Base-by-base conservation (phyloP, 768 basidiomycete genomes). In the Trametes cubensis region DNA sequence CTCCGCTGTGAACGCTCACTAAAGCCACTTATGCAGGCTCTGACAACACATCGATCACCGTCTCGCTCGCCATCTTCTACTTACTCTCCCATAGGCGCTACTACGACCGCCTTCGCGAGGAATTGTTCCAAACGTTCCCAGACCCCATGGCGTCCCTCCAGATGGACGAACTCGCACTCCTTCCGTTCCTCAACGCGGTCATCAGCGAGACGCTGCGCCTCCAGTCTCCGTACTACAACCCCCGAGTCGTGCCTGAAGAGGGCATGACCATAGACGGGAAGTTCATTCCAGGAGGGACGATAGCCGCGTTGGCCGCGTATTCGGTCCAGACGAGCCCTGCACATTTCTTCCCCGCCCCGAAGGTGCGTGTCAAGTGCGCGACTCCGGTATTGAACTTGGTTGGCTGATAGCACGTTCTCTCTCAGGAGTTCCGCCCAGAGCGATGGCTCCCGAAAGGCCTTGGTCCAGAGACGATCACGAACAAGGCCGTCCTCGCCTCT, bases 131-230 rank as follows among this genome's bases (percentile, higher is more conserved):
- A 2, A 65, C 64, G 4, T 74, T 75, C 60, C 61, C 69, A 1
- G 58, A 72, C 38, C 64, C 58, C 6, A 44, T 50, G 10, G 58
- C 61, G 11, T 21, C 50, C 2, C 51, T 72, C 13, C 54, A 69
- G 34, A 48, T 34, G 23, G 50, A 62, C 39, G 56, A 44, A 6
- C 69, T 78, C 18, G 45, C 56, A 2, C 40, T 63, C 7, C 67
- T 78, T n/a, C 73, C 75, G 2, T 75, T 72, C 54, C 72, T 78
- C 44, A 69, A 71, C 55, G 77, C 70, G 4, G 73, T 75, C 7
- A 60, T 77, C 28, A 66, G 71, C 50, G 77, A 79, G 58, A 48
- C 70, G 3, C 64, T 79, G 3, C 71, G 76, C 0, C 59, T 79
- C 3, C 67, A 67, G 8, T 53, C 75, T 1, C 75, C 75, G 0